Percentiles rank a stretch among this genome's conserved stretches.
Evolutionary conservation across 2,329 filamentous ascomycete species (phyloP).

Genomic region (Aureobasidium sp.): DNA sequence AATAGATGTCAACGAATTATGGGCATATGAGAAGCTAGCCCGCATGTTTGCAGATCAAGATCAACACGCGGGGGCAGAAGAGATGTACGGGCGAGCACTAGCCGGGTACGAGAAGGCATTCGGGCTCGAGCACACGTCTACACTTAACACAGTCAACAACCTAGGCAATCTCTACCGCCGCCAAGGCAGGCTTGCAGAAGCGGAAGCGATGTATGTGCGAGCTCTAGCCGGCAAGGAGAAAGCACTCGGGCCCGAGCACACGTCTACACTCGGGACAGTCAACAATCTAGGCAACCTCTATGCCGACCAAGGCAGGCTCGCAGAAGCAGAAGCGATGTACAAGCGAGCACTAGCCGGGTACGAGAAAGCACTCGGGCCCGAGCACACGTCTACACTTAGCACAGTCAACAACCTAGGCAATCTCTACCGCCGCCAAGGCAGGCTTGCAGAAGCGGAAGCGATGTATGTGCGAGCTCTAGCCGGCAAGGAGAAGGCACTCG

Average conservation of each 20-base stretch:
- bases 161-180: neutral
- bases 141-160: neutral
- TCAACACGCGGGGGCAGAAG: slow-evolving; percentile 18
- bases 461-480: neutral
- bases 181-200: neutral
- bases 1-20: too few relatives aligned
- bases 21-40: neutral
- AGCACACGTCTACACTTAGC: slow-evolving; percentile 17
- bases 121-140: neutral
- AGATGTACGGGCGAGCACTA: slow-evolving; percentile 15
- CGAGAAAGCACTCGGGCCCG: slow-evolving; percentile 12
- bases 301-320: neutral
- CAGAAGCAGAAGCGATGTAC: neutral
- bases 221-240: neutral
- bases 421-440: slow-evolving; percentile 1
- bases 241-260: neutral
- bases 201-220: neutral
- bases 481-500: slow-evolving; percentile 17
- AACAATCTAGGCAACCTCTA: neutral
- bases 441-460: slow-evolving; percentile 17
- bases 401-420: slow-evolving; percentile 2
- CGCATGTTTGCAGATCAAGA: slow-evolving; percentile 12
- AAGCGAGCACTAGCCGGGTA: slow-evolving; percentile 4
- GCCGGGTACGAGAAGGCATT: slow-evolving; percentile 12
- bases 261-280: neutral